phyloP scores from a whole-genome alignment of 352 stramenopile species.

The Pythium brassicae region DNA sequence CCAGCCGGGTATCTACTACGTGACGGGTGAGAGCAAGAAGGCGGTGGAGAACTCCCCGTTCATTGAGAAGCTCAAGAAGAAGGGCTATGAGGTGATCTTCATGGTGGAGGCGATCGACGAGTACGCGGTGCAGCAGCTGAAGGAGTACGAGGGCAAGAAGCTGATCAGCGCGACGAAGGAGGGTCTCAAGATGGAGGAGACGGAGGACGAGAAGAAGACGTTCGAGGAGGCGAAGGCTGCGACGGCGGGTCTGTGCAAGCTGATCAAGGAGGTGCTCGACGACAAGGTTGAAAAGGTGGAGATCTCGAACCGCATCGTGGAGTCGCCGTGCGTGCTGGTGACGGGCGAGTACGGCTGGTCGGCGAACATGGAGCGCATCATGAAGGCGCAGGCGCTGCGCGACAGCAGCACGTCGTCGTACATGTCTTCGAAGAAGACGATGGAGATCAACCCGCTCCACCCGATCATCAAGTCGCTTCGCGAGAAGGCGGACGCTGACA shows the following conservation, averaged over 20 bases:
- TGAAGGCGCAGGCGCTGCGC: conserved; percentile 99
- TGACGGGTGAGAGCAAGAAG: conserved; percentile 99
- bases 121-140: conserved; percentile 99
- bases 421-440: conserved; percentile 99
- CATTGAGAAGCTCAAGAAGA: conserved; percentile 99
- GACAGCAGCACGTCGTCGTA: conserved; percentile 96
- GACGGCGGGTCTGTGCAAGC: conserved; percentile 97
- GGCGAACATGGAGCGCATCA: conserved; percentile 99
- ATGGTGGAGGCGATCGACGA: conserved; percentile 99
- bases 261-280: conserved; percentile 99
- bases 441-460: conserved; percentile 99
- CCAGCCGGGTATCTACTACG: conserved; percentile 99
- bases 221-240: conserved; percentile 99
- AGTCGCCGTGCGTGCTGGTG: conserved; percentile 98
- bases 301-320: conserved; percentile 98
- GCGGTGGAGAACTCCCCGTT: conserved; percentile 99
- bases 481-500: conserved; percentile 98
- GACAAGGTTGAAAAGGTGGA: conserved; percentile 99
- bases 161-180: conserved; percentile 98
- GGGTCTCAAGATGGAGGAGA: conserved; percentile 95
- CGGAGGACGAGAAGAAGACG: conserved; percentile 97
- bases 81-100: conserved; percentile 99
- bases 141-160: conserved; percentile 99
- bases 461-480: conserved; percentile 98
- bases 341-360: conserved; percentile 99